Evolutionary conservation across 306 rosid genomes (phyloP), one percentile per base, ranked within the genome.

Genomic region (Senna siamea): DNA sequence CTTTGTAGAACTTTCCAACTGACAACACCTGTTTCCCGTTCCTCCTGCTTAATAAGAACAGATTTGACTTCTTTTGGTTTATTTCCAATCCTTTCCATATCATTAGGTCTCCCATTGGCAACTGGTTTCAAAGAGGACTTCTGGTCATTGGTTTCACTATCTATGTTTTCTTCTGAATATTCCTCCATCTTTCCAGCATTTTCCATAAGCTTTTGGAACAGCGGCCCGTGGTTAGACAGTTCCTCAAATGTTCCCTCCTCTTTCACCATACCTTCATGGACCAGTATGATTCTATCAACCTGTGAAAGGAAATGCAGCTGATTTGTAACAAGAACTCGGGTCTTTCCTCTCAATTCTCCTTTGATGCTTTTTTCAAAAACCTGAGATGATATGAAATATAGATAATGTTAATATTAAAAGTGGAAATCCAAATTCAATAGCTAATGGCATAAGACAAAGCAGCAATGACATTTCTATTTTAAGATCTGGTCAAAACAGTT

Each of bases 171-270:
- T 66, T 80, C 89, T 59, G 74, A 65, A 30, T 82, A 85, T 66
- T 88, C 92, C 65, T 91, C 97, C 93, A 94, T 86, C 76, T 91
- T 88, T 70, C 97, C 96, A 0, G 97, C 96, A 87, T 91, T 91
- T 77, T 91, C 96, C 96, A 94, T 94, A 40, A 91, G 92, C 78
- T 85, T 91, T 80, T 91, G 93, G 87, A 94, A 94, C 26, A 89
- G 72, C 15, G 26, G 62, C 34, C 98, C 92, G 70, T 74, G 83
- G 80, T 82, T 78, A 13, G 89, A 82, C 56, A 94, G 90, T 70
- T 94, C 97, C 83, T 91, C 97, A 81, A 87, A 94, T 72, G 96
- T 94, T 79, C 98, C 98, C 46, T 87, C 89, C 82, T 88, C 98
- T 85, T 81, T 81, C 72, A 94, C 78, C 69, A 10, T 76, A 60